phyloP scores from a whole-genome alignment of 139 green algal genomes.

The Chlorella sorokiniana region DNA sequence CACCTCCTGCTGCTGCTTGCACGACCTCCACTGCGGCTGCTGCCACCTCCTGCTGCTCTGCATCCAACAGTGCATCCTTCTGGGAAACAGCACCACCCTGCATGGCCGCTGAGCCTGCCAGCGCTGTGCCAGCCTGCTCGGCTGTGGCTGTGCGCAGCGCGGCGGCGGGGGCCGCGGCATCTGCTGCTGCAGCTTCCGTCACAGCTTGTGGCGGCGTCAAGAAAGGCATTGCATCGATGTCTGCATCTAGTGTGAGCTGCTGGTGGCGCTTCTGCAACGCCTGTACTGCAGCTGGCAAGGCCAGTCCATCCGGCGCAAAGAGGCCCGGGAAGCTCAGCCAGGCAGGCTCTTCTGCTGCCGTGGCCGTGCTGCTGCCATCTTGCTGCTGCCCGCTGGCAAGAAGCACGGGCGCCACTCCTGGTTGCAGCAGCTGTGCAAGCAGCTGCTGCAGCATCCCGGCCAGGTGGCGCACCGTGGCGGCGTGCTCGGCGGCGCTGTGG shows the following conservation, averaged over 20 bases:
- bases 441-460: constrained; percentile 1
- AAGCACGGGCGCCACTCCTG: neutral
- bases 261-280: constrained; percentile 1
- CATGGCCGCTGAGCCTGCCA: neutral
- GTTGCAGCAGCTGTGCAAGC: neutral
- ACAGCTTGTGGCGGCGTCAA: neutral
- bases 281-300: neutral
- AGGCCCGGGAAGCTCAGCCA: neutral
- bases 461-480: constrained; percentile 2
- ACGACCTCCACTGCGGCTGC: neutral
- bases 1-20: neutral
- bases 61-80: too few species aligned
- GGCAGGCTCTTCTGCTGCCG: neutral
- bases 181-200: neutral
- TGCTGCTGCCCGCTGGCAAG: neutral
- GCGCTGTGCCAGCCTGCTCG: neutral
- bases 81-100: too few species aligned
- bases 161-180: neutral
- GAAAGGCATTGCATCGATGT: neutral
- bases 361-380: neutral
- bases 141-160: neutral
- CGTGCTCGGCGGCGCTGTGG: constrained; percentile 18
- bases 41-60: too few species aligned
- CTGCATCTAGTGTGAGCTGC: neutral
- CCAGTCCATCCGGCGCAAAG: constrained; percentile 7